These are phyloP conservation scores for Agrocybe chaxingu DNA, from an alignment of 768 basidiomycete genomes.

Conservation along the genomic window DNA sequence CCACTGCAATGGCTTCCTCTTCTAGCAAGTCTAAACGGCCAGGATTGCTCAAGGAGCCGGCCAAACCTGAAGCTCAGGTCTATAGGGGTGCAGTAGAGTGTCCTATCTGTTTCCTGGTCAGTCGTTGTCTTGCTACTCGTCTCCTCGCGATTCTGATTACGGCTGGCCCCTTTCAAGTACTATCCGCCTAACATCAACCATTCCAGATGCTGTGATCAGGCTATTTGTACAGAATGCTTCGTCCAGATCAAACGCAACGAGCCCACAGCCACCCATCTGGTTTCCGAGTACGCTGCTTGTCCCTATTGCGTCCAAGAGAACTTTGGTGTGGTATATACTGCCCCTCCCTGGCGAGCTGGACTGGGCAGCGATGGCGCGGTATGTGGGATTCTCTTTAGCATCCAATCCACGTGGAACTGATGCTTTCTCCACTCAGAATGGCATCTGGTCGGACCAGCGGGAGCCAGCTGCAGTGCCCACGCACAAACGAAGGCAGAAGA, in stretches of 20 bases:
- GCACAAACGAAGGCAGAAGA: conserved; percentile 82
- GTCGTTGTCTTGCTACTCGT: conserved; percentile 29
- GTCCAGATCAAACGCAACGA: conserved; percentile 98
- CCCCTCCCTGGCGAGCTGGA: conserved; percentile 78
- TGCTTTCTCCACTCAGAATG: conserved; percentile 19
- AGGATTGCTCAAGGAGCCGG: conserved; percentile 58
- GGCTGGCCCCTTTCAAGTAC: conserved; percentile 55
- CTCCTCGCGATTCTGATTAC: conserved; percentile 24
- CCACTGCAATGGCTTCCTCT: conserved; percentile 27
- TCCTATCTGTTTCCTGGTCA: conserved; percentile 95
- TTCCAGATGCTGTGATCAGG: conserved; percentile 97
- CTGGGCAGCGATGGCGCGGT: conserved; percentile 74
- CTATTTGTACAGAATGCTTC: conserved; percentile 98
- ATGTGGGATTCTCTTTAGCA: conserved; percentile 22
- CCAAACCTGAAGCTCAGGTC: conserved; percentile 72
- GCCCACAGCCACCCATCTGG: conserved; percentile 91
- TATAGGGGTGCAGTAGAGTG: conserved; percentile 90
- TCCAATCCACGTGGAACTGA: conserved; percentile 6
- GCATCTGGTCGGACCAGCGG: conserved; percentile 48
- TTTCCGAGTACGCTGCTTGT: conserved; percentile 95
- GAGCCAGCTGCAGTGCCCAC: conserved; percentile 41
- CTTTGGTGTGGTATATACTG: conserved; percentile 88
- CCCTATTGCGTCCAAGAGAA: conserved; percentile 98
- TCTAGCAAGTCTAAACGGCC: conserved; percentile 51
- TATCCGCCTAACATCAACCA: conserved; percentile 97